phyloP scores from a whole-genome alignment of 2,329 filamentous ascomycete genomes.

The Raffaelea albimanens region DNA sequence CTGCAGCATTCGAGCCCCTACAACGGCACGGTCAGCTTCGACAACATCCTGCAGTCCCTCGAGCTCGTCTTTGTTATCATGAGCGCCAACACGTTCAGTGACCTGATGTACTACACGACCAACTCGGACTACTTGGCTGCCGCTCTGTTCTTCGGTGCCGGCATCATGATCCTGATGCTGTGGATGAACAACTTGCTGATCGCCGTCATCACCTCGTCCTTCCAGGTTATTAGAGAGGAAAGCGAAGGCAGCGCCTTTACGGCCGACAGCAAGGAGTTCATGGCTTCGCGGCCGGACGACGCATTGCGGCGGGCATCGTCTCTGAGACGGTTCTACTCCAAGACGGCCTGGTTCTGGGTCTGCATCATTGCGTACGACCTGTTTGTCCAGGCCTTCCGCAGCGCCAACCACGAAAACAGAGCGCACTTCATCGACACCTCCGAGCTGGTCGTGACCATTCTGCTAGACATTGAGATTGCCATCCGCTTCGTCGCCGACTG shows the following conservation, averaged over 20 bases:
- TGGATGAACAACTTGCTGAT: slow-evolving; percentile 95
- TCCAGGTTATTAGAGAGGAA: slow-evolving; percentile 96
- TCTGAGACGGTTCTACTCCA: slow-evolving; percentile 65
- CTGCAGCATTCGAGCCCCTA: slow-evolving; percentile 71
- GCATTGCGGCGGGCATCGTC: slow-evolving; percentile 27
- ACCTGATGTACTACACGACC: slow-evolving; percentile 88
- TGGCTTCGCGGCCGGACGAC: slow-evolving; percentile 28
- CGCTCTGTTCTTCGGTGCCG: slow-evolving; percentile 64
- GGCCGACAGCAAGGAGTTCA: slow-evolving; percentile 48
- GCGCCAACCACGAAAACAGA: slow-evolving; percentile 61
- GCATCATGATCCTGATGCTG: slow-evolving; percentile 84
- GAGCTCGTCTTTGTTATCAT: slow-evolving; percentile 97
- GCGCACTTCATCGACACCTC: slow-evolving; percentile 58
- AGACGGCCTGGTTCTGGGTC: slow-evolving; percentile 70
- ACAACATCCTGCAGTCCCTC: slow-evolving; percentile 85
- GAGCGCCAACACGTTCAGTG: slow-evolving; percentile 94
- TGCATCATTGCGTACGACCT: slow-evolving; percentile 70
- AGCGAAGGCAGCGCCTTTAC: slow-evolving; percentile 92
- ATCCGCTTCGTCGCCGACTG: slow-evolving; percentile 71
- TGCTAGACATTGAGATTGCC: slow-evolving; percentile 74
- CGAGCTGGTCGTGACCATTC: slow-evolving; percentile 66
- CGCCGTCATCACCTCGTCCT: slow-evolving; percentile 95
- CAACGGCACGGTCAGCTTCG: slow-evolving; percentile 83
- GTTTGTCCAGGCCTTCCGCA: slow-evolving; percentile 69
- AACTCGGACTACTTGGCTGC: slow-evolving; percentile 84